These are phyloP conservation scores for Moniliella sp. DNA, from an alignment of 1,284 basidiomycete genomes.

Conservation along the genomic window DNA sequence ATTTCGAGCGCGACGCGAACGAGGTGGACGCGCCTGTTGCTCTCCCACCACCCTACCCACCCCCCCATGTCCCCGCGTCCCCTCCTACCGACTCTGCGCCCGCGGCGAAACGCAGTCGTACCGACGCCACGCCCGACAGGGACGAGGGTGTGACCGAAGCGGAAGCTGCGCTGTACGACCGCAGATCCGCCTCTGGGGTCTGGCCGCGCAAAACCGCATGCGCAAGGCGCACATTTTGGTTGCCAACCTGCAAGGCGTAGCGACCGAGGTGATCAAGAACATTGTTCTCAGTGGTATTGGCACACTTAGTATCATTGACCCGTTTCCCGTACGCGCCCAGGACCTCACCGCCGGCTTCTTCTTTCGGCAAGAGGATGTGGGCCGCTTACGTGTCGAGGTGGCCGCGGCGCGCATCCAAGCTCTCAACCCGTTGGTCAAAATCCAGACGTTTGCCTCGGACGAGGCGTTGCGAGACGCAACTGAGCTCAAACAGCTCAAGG, in stretches of 20 bases:
- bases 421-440: slow-evolving; percentile 70
- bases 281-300: slow-evolving; percentile 44
- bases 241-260: slow-evolving; percentile 56
- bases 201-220: slow-evolving; percentile 67
- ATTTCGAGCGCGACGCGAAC: too few species aligned
- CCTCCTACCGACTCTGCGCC: too few species aligned
- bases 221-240: slow-evolving; percentile 61
- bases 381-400: slow-evolving; percentile 55
- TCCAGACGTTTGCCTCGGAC: slow-evolving; percentile 46
- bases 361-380: slow-evolving; percentile 74
- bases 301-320: slow-evolving; percentile 41
- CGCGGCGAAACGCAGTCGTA: too few species aligned
- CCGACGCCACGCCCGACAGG: too few species aligned
- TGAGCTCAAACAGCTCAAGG: slow-evolving; percentile 34
- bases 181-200: slow-evolving; percentile 94
- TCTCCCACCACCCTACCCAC: too few species aligned
- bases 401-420: slow-evolving; percentile 60
- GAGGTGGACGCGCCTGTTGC: too few species aligned
- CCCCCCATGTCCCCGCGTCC: too few species aligned
- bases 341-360: slow-evolving; percentile 84
- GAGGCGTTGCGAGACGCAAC: slow-evolving; percentile 2
- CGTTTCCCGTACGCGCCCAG: slow-evolving; percentile 25
- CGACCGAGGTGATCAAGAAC: slow-evolving; percentile 93
- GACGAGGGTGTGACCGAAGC: too few species aligned
- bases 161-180: slow-evolving; percentile 76